Conservation (phyloP, 2,329 filamentous ascomycete genomes). For the Pyrenochaeta sp. region DNA sequence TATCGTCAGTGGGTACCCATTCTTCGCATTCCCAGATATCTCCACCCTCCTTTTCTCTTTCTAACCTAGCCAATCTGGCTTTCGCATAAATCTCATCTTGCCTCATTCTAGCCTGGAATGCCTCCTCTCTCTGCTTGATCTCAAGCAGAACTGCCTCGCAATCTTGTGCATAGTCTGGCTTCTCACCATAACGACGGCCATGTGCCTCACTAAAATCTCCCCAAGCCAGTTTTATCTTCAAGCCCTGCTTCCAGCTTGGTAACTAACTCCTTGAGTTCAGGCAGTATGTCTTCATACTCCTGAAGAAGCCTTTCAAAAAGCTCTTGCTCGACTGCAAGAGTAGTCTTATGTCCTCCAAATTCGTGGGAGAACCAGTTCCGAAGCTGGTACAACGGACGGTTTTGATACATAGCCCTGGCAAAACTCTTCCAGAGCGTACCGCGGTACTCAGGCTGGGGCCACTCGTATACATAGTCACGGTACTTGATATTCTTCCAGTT, state of each 20-base stretch:
- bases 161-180: neutral
- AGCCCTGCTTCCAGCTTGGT: neutral
- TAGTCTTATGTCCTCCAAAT: neutral
- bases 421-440: conserved; percentile 1
- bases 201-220: neutral
- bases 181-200: neutral
- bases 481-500: conserved; percentile 5
- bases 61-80: neutral
- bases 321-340: neutral
- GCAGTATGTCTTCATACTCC: neutral
- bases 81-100: neutral
- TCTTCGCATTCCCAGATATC: neutral
- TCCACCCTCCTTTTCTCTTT: too few species aligned
- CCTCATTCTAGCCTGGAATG: neutral
- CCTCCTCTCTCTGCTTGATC: neutral
- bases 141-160: neutral
- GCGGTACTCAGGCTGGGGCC: neutral
- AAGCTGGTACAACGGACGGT: conserved; percentile 1
- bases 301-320: neutral
- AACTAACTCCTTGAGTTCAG: neutral
- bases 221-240: neutral
- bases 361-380: conserved; percentile 8
- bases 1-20: neutral
- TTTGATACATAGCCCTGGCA: conserved; percentile 1
- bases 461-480: neutral